Evolutionary conservation across 495 filamentous ascomycete genomes (phyloP), one percentile per base, ranked within the genome.

Genomic region (Aspergillus funiculosus): DNA sequence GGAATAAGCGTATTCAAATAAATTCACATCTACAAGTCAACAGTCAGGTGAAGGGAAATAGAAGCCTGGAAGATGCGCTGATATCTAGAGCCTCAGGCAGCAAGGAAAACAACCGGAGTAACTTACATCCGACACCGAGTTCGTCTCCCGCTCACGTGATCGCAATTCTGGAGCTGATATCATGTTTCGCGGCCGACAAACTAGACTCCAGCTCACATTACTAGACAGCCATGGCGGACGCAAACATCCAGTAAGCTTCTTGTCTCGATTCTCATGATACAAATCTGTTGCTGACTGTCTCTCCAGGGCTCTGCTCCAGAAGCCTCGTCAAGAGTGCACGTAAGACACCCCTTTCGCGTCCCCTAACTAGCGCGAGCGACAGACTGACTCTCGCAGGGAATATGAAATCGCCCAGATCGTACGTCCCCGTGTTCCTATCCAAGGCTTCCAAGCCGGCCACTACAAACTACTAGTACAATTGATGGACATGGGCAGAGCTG

Each of bases 391-490:
- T 19, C 27, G 8, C 21, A 48, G 46, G 18, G 46, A 48, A 41
- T 48, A 48, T 32, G 46, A 48, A 48, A 48, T 48, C 46, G 46
- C 37, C 10, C 46, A 48, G 37, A 48, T 48, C 11, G 46, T 48
- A 48, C 37, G 46, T 41, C 13, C 11, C 11, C n/a, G 4, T n/a
- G 14, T 15, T 36, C 13, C 11, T 31, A 6, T 22, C 11, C 8
- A 29, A 21, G 6, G 2, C 1, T 1, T 22, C 28, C 19, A 5
- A 21, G 7, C 37, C 9, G 8, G 22, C 5, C 18, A 7, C 27
- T 28, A 21, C n/a, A n/a, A n/a, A n/a, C n/a, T n/a, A n/a, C n/a
- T n/a, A n/a, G n/a, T n/a, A n/a, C n/a, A n/a, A n/a, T n/a, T n/a
- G n/a, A n/a, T n/a, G n/a, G n/a, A n/a, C n/a, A n/a, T n/a, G n/a